Conservation (phyloP, 345 rosid species). For the Zanthoxylum bungeanum region DNA sequence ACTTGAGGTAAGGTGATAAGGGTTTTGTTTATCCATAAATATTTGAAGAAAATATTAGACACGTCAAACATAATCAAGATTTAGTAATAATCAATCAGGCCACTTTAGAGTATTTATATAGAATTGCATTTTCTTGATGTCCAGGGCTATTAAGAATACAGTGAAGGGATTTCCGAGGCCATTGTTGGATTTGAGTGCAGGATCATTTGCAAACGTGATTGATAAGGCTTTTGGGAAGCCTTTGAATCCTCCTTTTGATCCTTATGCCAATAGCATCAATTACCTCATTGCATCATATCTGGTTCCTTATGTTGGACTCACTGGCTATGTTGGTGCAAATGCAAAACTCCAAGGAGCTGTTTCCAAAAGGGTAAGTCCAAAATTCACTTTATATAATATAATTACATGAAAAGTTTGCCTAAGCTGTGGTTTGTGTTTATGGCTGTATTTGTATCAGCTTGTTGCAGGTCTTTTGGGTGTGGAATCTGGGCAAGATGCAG, state of each 20-base stretch:
- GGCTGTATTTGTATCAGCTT: conserved; percentile 31
- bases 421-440: not conserved
- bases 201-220: conserved; percentile 49
- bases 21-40: too few species aligned
- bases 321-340: conserved; percentile 80
- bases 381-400: too few species aligned
- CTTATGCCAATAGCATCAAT: conserved; percentile 52
- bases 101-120: too few species aligned
- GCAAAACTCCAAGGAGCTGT: conserved; percentile 40
- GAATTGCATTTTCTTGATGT: not conserved
- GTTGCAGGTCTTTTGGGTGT: conserved; percentile 81
- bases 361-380: conserved; percentile 47
- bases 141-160: conserved; percentile 60
- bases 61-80: too few species aligned
- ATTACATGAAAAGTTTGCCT: not conserved
- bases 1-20: too few species aligned
- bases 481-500: conserved; percentile 82
- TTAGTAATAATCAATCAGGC: too few species aligned
- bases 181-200: conserved; percentile 55
- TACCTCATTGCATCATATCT: conserved; percentile 72
- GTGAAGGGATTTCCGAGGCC: conserved; percentile 87
- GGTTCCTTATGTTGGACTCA: conserved; percentile 80
- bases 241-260: conserved; percentile 65
- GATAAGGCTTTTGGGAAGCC: conserved; percentile 49
- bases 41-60: too few species aligned